These are phyloP conservation scores for Rosa lucieae DNA, from an alignment of 306 rosid species.

Conservation along the genomic window DNA sequence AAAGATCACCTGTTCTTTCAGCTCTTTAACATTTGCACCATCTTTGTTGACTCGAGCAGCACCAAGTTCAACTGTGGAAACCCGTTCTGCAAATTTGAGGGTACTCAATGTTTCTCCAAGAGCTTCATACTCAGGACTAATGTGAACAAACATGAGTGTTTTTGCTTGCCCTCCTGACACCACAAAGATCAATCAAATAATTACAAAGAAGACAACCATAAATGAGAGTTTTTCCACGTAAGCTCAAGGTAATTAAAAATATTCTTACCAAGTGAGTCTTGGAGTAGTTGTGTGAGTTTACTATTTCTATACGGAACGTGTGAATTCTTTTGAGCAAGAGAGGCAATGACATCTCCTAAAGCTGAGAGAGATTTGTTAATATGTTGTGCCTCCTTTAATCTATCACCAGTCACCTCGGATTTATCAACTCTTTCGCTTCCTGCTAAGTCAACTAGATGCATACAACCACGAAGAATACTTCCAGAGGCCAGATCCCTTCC, in stretches of 20 bases:
- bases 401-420: conserved; percentile 89
- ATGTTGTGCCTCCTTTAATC: conserved; percentile 96
- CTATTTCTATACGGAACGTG: conserved; percentile 97
- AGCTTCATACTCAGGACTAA: conserved; percentile 85
- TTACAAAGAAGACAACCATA: neutral
- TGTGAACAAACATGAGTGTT: conserved; percentile 93
- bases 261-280: conserved; percentile 84
- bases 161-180: conserved; percentile 85
- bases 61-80: conserved; percentile 83
- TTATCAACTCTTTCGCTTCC: conserved; percentile 99
- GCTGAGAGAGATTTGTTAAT: conserved; percentile 98
- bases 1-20: conserved; percentile 73
- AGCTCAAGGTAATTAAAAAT: neutral
- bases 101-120: conserved; percentile 90
- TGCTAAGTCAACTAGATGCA: conserved; percentile 97
- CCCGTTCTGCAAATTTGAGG: conserved; percentile 92
- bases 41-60: conserved; percentile 82
- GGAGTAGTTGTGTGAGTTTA: conserved; percentile 95
- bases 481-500: conserved; percentile 80
- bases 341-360: conserved; percentile 89
- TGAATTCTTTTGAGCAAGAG: conserved; percentile 79
- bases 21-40: conserved; percentile 66
- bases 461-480: conserved; percentile 61
- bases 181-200: conserved; percentile 6
- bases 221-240: neutral